Evolutionary conservation across 257 asterid genomes (phyloP), one percentile per base, ranked within the genome.

Genomic region (Vinca minor): DNA sequence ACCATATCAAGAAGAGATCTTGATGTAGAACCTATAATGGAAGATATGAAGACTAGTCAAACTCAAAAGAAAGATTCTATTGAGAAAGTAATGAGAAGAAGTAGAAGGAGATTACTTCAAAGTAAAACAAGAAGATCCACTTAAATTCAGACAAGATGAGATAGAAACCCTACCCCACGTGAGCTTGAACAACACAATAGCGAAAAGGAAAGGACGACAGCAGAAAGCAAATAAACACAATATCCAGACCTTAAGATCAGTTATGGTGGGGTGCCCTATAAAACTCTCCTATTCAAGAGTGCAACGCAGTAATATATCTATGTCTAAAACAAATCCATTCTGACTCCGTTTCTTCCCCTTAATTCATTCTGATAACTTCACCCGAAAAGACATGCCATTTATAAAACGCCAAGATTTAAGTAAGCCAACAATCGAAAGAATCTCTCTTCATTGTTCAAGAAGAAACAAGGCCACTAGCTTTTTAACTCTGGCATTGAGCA

Each of bases 1-100:
- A 14, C n/a, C 25, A 68, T n/a, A n/a, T 21, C 53, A 36, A 41
- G 48, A 48, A 63, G 34, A 64, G 69, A 35, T 34, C 8, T 34
- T 6, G 32, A 34, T 64, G 34, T 12, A 20, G 39, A 56, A 49
- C 20, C 23, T 20, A 59, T 20, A 8, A 64, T 34, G 28, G 25
- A 25, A 48, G 10, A 64, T 13, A 49, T 32, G 52, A 0, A 21
- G 8, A 50, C 34, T 9, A 35, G 42, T 11, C 4, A n/a, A n/a
- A n/a, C n/a, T n/a, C n/a, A 12, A 14, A 42, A 47, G 4, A 15
- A 63, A 34, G 48, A 12, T 32, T 31, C 39, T 1, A 6, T 21
- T 9, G 29, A 26, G 3, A 45, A 18, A 15, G 4, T 4, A 42
- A 42, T 17, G 50, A 9, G 13, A 11, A 39, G 65, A 42, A 41